A percentile compares a stretch with the other conserved stretches of the same genome.
phyloP scores from a whole-genome alignment of 2,329 filamentous ascomycete genomes.

The Alternaria viburni region DNA sequence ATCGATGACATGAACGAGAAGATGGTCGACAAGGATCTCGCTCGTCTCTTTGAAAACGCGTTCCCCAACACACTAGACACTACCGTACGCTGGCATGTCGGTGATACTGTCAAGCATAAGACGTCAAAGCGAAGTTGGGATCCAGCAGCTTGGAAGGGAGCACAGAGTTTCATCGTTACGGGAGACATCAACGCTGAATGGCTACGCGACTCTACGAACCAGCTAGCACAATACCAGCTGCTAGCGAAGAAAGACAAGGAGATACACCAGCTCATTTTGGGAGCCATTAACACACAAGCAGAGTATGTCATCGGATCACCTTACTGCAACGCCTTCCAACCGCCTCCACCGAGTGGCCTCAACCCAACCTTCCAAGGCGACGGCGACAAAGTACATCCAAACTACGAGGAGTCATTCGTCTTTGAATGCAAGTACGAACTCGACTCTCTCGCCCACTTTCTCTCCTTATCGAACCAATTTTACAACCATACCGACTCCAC shows the following conservation, averaged over 20 bases:
- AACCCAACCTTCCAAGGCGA: constrained; percentile 77
- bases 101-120: constrained; percentile 57
- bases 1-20: constrained; percentile 81
- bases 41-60: constrained; percentile 91
- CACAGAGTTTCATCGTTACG: constrained; percentile 92
- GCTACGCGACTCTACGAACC: constrained; percentile 92
- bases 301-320: constrained; percentile 94
- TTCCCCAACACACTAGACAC: constrained; percentile 93
- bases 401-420: constrained; percentile 81
- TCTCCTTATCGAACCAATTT: constrained; percentile 86
- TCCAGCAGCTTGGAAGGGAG: constrained; percentile 73
- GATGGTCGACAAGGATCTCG: constrained; percentile 85
- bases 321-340: constrained; percentile 98
- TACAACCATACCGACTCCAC: constrained; percentile 78
- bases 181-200: constrained; percentile 93
- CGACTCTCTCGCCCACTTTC: constrained; percentile 91
- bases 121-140: constrained; percentile 44
- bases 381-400: constrained; percentile 82
- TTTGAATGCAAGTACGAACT: constrained; percentile 99
- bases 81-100: constrained; percentile 84
- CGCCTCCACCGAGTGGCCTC: constrained; percentile 82
- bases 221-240: constrained; percentile 86
- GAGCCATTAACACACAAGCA: constrained; percentile 93
- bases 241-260: constrained; percentile 81
- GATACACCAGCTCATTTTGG: constrained; percentile 81